Base-by-base conservation (phyloP, 352 stramenopile genomes). In the Globisporangium acanthophoron region DNA sequence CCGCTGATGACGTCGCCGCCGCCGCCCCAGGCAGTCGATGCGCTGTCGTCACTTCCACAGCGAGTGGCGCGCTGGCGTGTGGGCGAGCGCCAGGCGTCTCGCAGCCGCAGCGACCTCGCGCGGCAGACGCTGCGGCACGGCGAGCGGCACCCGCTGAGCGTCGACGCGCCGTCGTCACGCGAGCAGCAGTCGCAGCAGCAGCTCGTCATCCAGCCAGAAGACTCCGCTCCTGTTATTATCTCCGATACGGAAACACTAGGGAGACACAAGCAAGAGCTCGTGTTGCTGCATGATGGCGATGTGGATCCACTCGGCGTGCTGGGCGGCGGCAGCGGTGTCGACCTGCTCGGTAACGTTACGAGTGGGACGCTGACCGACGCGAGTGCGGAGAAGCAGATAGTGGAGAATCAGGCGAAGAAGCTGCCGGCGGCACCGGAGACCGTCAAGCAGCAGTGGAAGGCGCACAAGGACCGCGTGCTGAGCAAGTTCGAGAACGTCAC, bases 251-350 rank as follows among this genome's bases (percentile, higher is more conserved):
- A 6, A 37, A 12, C 29, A 1, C 31, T 12, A n/a, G 5, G 5
- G 27, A 7, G 27, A 12, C 44, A 49, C 39, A 65, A 65, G 52
- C 61, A 54, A 1, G 80, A 85, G 60, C 66, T 94, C 5, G 74
- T 91, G 16, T 55, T 80, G 53, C 64, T 94, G 0, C 70, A 80
- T 55, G 72, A 81, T 40, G 85, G 82, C 21, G 85, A 94, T 20
- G 20, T 88, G 16, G 85, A 92, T 54, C 82, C 85, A 0, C 56
- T 92, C 13, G 82, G 77, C 0, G 85, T 73, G 15, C 57, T 92
- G 11, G 57, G 64, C 31, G 65, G 64, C 52, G 62, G 59, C 0
- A 56, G 5, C 12, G 24, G 35, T 2, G 24, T 27, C 1, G 24
- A 20, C 15, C 50, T 44, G 44, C 46, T 31, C 39, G 35, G 27